phyloP scores from a whole-genome alignment of 768 basidiomycete species.

The Tremella yokohamensis region DNA sequence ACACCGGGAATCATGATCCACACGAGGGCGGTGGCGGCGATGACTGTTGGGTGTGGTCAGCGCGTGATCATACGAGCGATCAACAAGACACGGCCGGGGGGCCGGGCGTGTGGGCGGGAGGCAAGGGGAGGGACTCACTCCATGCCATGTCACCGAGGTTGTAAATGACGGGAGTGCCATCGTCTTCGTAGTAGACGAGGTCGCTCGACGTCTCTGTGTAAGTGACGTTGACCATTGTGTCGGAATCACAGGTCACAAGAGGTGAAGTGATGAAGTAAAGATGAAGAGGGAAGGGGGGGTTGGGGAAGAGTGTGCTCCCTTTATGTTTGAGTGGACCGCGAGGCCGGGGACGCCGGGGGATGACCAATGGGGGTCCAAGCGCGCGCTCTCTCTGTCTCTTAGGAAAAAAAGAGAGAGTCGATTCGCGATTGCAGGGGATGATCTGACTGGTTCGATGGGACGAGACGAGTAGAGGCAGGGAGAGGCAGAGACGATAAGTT shows the following conservation, averaged over 20 bases:
- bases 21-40: constrained; percentile 47
- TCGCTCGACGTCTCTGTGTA: constrained; percentile 41
- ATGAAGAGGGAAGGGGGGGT: background rate
- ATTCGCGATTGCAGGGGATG: background rate
- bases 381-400: too few relatives aligned
- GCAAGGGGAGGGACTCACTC: constrained; percentile 26
- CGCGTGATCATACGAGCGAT: too few relatives aligned
- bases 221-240: constrained; percentile 46
- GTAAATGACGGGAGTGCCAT: constrained; percentile 36
- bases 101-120: background rate
- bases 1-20: constrained; percentile 53
- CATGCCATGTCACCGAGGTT: constrained; percentile 50
- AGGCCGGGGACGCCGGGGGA: background rate
- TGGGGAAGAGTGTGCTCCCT: background rate
- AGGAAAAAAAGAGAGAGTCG: constrained; percentile 1
- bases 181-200: constrained; percentile 37
- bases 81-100: background rate
- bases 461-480: too few relatives aligned
- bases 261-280: background rate
- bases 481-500: too few relatives aligned
- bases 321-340: background rate
- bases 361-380: constrained; percentile 1
- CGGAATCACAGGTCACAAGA: background rate
- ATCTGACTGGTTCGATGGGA: background rate
- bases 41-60: constrained; percentile 18